Evolutionary conservation across 305 asterid species (phyloP).

Genomic region (Nicotiana rustica): DNA sequence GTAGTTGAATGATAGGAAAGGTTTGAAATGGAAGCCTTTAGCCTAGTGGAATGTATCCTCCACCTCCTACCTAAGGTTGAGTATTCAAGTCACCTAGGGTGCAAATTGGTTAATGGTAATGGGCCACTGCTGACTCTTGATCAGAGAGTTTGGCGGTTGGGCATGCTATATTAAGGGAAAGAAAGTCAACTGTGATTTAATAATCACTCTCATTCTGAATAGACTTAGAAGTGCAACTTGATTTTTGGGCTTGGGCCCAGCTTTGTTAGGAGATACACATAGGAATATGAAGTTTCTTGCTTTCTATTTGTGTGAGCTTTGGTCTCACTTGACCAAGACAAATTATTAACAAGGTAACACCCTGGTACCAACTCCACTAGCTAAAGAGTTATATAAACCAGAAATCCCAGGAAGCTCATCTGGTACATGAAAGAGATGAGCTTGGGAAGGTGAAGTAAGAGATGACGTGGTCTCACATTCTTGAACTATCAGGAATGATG

Average conservation of each 20-base stretch:
- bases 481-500: no score
- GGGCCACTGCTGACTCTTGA: background rate
- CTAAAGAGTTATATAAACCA: background rate
- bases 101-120: background rate
- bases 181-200: conserved; percentile 5
- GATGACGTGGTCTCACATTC: no score
- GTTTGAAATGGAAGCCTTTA: background rate
- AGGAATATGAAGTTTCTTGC: background rate
- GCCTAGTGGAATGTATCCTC: background rate
- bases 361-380: background rate
- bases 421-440: background rate
- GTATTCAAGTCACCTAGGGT: background rate
- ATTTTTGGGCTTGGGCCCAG: background rate
- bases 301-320: background rate
- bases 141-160: background rate
- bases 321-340: background rate
- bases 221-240: background rate
- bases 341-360: background rate
- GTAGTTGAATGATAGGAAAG: background rate
- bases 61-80: conserved; percentile 1
- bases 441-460: no score
- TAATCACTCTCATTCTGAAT: background rate
- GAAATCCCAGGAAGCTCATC: background rate
- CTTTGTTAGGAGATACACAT: background rate
- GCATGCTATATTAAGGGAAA: background rate